phyloP scores from a whole-genome alignment of 2,329 filamentous ascomycete genomes.

The Fusarium pseudoanthophilum region DNA sequence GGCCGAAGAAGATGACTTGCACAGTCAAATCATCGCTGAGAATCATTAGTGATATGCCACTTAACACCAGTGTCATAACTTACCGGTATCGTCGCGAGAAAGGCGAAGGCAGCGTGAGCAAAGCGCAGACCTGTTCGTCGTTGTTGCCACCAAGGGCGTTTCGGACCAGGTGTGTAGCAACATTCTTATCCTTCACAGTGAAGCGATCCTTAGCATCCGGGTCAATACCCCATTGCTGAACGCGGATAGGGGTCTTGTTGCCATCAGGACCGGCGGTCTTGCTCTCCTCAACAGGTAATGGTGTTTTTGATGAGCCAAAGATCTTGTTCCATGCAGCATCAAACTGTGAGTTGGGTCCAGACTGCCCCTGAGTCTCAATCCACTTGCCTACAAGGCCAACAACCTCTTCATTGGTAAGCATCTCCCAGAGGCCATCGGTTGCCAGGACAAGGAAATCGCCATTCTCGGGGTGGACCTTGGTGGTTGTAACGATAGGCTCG shows the following conservation, averaged over 20 bases:
- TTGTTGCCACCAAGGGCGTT: conserved; percentile 96
- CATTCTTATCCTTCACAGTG: conserved; percentile 94
- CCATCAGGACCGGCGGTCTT: conserved; percentile 66
- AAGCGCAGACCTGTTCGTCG: conserved; percentile 89
- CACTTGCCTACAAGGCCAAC: conserved; percentile 96
- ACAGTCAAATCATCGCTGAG: conserved; percentile 91
- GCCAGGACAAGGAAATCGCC: conserved; percentile 97
- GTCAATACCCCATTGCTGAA: conserved; percentile 90
- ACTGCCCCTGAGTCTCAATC: conserved; percentile 80
- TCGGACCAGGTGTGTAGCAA: conserved; percentile 91
- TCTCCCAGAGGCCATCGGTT: conserved; percentile 97
- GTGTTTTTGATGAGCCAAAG: conserved; percentile 61
- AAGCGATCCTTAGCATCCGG: conserved; percentile 82
- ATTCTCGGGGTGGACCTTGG: conserved; percentile 86
- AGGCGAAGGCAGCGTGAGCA: conserved; percentile 90
- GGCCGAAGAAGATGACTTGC: conserved; percentile 97
- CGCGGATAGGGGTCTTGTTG: conserved; percentile 86
- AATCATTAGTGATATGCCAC: conserved; percentile 26
- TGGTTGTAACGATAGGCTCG: conserved; percentile 93
- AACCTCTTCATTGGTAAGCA: conserved; percentile 98
- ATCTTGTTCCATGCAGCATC: conserved; percentile 74
- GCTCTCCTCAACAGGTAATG: conserved; percentile 80
- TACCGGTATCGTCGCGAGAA: conserved; percentile 92
- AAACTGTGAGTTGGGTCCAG: conserved; percentile 70
- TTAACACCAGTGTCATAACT: conserved; percentile 16